Percentiles rank a stretch among this genome's conserved stretches.
Conservation (phyloP, 2,329 filamentous ascomycete genomes). For the Emmonsiellopsis sp. region DNA sequence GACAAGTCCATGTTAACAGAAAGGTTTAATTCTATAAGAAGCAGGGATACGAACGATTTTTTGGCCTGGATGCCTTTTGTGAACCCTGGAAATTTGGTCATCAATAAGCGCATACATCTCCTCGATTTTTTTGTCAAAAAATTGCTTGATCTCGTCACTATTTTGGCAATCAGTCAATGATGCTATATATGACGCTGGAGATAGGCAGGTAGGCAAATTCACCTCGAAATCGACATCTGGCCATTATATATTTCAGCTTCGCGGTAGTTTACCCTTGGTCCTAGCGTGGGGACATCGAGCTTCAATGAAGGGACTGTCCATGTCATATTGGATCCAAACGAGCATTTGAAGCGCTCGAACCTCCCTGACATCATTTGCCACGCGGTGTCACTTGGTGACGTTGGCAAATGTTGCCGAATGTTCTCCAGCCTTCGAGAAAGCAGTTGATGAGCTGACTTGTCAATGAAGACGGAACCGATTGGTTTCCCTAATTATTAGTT, state of each 20-base stretch:
- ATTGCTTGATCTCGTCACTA: slow-evolving; percentile 6
- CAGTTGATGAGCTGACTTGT: slow-evolving; percentile 20
- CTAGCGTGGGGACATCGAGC: slow-evolving; percentile 5
- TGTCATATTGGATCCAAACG: neutral
- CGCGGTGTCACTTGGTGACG: slow-evolving; percentile 3
- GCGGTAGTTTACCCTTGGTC: neutral
- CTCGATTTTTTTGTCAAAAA: slow-evolving; percentile 5
- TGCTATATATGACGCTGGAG: neutral
- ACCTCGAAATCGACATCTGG: slow-evolving; percentile 6
- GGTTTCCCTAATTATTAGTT: slow-evolving; percentile 16
- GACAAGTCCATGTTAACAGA: neutral
- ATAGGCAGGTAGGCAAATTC: neutral
- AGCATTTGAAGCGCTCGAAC: slow-evolving; percentile 7
- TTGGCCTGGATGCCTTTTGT: slow-evolving; percentile 15
- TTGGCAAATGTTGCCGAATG: slow-evolving; percentile 12
- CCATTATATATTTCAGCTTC: slow-evolving; percentile 7
- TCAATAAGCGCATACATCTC: slow-evolving; percentile 5
- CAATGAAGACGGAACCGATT: slow-evolving; percentile 31
- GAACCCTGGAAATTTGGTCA: slow-evolving; percentile 1
- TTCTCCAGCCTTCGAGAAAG: slow-evolving; percentile 16
- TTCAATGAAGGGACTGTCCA: slow-evolving; percentile 5
- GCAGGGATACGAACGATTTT: slow-evolving; percentile 18
- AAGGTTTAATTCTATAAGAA: neutral
- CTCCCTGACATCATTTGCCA: slow-evolving; percentile 5
- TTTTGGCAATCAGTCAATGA: neutral